Base-by-base conservation (phyloP, 768 basidiomycete genomes). In the Rhizopogon vinicolor region DNA sequence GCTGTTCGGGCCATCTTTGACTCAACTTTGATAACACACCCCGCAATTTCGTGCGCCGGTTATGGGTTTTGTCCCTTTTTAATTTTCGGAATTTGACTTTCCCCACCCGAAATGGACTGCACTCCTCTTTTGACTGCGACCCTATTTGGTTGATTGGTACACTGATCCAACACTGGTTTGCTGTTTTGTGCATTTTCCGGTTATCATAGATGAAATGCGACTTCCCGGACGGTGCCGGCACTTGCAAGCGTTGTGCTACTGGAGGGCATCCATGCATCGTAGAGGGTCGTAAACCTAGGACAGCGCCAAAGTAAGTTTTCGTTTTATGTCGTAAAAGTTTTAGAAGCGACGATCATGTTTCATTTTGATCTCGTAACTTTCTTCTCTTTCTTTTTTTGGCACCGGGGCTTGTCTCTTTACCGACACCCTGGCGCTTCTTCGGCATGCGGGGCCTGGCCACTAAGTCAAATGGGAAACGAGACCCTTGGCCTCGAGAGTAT, bases 191-290 rank as follows among this genome's bases (percentile, higher is more conserved):
- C 22, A 3, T 31, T 44, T 51, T 54, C 59, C 60, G 61, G 60
- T 42, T 33, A 50, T 29, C 29, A 56, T 59, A 91, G 87, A 93
- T 93, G 91, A 91, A 87, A 77, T 93, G 91, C 72, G 86, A 85
- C 61, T 91, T 92, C 66, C 86, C 86, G 40, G 76, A 75, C 60
- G 76, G 82, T 56, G 83, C 87, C 52, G 84, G 82, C 63, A 84
- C 86, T n/a, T 93, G 91, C 72, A 85, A 79, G 64, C 81, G 91
- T 46, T 93, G 91, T 70, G 85, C 81, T 62, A 62, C 78, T 28
- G 81, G 84, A 50, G 85, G 87, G 1, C 87, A 91, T 70, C 77
- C 83, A 42, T 93, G 91, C 67, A 84, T 91, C 60, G 89, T 92
- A 40, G 90, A 91, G 70, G 89, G 89, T 48, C 79, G 90, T 58